Conservation (phyloP, 257 asterid species). For the Primulina huaijiensis region DNA sequence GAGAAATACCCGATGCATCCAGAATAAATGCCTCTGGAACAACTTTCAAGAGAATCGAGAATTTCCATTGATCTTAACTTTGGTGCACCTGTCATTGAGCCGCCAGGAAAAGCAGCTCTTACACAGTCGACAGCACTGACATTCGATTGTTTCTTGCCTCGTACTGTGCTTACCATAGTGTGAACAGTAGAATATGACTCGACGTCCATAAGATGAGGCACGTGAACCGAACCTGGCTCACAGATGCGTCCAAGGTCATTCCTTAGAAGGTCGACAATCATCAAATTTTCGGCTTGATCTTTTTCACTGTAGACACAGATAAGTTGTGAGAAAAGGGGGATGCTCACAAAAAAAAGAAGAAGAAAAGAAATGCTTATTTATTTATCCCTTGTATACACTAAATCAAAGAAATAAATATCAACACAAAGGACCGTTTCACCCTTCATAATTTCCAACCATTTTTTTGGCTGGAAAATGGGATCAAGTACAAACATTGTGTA, state of each 20-base stretch:
- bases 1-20: constrained; percentile 95
- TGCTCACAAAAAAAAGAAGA: not conserved
- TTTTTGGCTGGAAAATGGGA: not conserved
- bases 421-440: not conserved
- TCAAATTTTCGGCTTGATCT: constrained; percentile 96
- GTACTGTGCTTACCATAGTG: constrained; percentile 94
- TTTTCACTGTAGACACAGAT: constrained; percentile 59
- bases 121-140: constrained; percentile 71
- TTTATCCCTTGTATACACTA: not conserved
- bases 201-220: constrained; percentile 89
- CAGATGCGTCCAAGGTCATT: constrained; percentile 98
- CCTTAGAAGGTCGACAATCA: constrained; percentile 95
- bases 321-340: not conserved
- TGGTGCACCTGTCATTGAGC: constrained; percentile 99
- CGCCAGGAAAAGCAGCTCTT: constrained; percentile 93
- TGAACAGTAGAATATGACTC: constrained; percentile 95
- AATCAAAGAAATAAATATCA: not conserved
- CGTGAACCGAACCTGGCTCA: constrained; percentile 90
- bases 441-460: not conserved
- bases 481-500: not conserved
- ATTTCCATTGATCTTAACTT: constrained; percentile 93
- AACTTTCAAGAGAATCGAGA: constrained; percentile 74
- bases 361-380: not conserved
- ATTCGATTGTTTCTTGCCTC: constrained; percentile 58
- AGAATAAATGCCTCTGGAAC: constrained; percentile 88